Evolutionary conservation across 331 rosid species (phyloP).

Genomic region (Dryas integrifolia): DNA sequence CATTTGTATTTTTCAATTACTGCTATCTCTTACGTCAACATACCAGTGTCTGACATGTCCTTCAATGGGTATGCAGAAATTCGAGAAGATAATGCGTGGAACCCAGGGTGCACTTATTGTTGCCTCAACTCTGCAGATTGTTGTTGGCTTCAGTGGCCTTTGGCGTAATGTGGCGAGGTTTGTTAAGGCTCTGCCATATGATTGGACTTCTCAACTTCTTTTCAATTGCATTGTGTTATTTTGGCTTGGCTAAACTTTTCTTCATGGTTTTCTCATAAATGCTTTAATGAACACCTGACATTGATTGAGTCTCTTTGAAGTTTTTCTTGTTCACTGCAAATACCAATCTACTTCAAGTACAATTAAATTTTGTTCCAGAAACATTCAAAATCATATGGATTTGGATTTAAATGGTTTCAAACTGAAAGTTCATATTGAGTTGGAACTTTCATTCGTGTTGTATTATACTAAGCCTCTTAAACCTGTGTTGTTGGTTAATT

Average conservation of each 20-base stretch:
- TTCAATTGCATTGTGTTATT: constrained; percentile 9
- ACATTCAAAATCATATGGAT: background rate
- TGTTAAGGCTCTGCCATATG: constrained; percentile 8
- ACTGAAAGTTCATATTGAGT: background rate
- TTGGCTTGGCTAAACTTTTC: background rate
- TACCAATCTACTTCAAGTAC: background rate
- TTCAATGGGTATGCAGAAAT: constrained; percentile 55
- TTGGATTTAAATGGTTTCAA: background rate
- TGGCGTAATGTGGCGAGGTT: constrained; percentile 98
- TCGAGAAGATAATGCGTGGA: constrained; percentile 90
- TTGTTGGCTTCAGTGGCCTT: constrained; percentile 92
- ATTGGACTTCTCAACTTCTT: constrained; percentile 4
- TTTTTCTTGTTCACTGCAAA: constrained; percentile 1
- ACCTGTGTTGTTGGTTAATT: constrained; percentile 17
- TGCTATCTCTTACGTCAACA: constrained; percentile 1
- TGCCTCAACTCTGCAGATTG: constrained; percentile 93
- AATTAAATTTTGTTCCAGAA: background rate
- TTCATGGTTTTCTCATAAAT: background rate
- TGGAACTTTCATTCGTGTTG: background rate
- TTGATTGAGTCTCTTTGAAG: background rate
- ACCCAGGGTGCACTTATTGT: constrained; percentile 96
- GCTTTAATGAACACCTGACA: background rate
- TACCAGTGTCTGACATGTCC: constrained; percentile 13
- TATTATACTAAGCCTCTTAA: background rate
- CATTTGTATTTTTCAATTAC: constrained; percentile 4